These are phyloP conservation scores for Gymnopilus junonius DNA, from an alignment of 768 basidiomycete genomes.

Conservation along the genomic window DNA sequence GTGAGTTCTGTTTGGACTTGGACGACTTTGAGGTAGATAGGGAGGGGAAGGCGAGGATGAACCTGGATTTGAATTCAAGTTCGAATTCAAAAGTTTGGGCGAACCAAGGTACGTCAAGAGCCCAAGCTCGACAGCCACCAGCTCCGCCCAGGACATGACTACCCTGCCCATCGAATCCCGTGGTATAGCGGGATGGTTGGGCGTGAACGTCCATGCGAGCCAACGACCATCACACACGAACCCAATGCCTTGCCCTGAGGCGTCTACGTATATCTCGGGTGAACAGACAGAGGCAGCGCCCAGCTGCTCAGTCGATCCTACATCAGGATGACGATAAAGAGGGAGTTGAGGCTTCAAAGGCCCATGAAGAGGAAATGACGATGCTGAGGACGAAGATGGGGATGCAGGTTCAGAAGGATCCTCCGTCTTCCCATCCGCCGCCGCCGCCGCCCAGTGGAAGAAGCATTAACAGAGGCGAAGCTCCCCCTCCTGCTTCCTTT, in stretches of 20 bases:
- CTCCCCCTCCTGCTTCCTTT: background rate
- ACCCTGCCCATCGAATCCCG: conserved; percentile 30
- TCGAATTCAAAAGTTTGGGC: too few relatives aligned
- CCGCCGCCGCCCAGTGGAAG: background rate
- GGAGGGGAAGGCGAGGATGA: conserved; percentile 5
- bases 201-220: conserved; percentile 43
- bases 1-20: background rate
- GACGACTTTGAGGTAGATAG: background rate
- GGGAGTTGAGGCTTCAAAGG: background rate
- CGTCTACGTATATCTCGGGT: conserved; percentile 31
- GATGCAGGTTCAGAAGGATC: background rate
- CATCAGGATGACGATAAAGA: background rate
- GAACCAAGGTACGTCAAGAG: conserved; percentile 33
- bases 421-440: background rate
- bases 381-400: conserved; percentile 21
- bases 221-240: conserved; percentile 36
- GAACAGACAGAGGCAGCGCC: too few relatives aligned
- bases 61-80: too few relatives aligned
- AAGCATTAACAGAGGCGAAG: too few relatives aligned
- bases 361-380: conserved; percentile 24
- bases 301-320: too few relatives aligned
- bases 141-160: conserved; percentile 48
- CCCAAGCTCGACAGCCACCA: conserved; percentile 47
- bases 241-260: conserved; percentile 48
- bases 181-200: conserved; percentile 19